Evolutionary conservation across 345 rosid genomes (phyloP), one percentile per base, ranked within the genome.

Genomic region (Aquilaria malaccensis): DNA sequence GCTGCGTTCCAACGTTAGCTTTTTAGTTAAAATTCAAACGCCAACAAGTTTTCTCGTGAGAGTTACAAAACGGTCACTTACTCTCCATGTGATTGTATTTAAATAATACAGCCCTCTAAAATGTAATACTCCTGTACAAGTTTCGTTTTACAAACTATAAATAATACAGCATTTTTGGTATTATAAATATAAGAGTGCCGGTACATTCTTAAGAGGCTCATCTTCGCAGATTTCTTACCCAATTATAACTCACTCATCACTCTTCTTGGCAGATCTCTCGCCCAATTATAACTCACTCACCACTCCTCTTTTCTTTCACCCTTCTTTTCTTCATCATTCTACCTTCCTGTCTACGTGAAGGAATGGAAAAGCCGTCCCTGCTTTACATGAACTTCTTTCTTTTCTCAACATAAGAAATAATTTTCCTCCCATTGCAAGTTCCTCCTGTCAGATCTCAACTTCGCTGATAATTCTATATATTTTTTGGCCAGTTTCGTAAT

Each of bases 311-410:
- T 55, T 59, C 22, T 13, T 62, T n/a, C 30, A 46, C 31, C 11
- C 37, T 43, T 33, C 11, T 45, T 61, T 71, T 70, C 50, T 30
- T 70, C 87, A 87, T 87, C 78, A 87, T 80, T 64, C 71, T 58
- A 70, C 79, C 91, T 81, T 87, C 83, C 68, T 81, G 77, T 84
- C 85, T 77, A 84, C 81, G 87, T 72, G 85, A 76, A 80, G 76
- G 33, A 73, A 79, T 37, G 52, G 70, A 61, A 75, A 57, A 63
- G 55, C 76, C 66, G 66, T 72, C 71, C 66, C 62, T 49, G 52
- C 72, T 68, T 60, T 62, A 50, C 70, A 12, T 30, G 13, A 72
- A 60, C 67, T 58, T 54, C 68, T 49, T 63, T 64, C 72, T 60
- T 74, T 77, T 78, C 65, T 62, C 62, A 52, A 67, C 59, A 52